phyloP scores from a whole-genome alignment of 139 green algal species.

The Auxenochlorella pyrenoidosa region DNA sequence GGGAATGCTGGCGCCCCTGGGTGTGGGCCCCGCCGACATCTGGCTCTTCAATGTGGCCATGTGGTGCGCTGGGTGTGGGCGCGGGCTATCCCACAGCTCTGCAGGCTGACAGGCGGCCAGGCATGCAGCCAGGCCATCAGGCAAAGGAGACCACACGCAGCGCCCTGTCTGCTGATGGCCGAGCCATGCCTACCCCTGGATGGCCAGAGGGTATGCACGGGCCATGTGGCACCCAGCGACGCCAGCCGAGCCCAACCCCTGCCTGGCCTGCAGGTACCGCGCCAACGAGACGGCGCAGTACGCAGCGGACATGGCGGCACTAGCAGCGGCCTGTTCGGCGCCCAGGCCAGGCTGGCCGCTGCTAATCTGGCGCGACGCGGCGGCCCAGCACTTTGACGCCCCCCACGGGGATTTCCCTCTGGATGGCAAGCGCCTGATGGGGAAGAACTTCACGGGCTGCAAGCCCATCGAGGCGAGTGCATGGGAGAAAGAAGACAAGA shows the following conservation, averaged over 20 bases:
- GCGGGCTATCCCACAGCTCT: neutral
- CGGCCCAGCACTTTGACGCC: slow-evolving; percentile 4
- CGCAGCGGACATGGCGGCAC: too few relatives aligned
- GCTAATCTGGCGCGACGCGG: neutral
- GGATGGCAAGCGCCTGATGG: neutral
- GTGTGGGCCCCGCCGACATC: neutral
- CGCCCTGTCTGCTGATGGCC: too few relatives aligned
- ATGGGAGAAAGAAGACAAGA: too few relatives aligned
- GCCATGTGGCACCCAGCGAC: too few relatives aligned
- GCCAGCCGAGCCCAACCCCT: too few relatives aligned
- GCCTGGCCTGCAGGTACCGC: neutral
- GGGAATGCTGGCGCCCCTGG: neutral
- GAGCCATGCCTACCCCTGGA: too few relatives aligned
- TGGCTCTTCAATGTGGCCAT: slow-evolving; percentile 1
- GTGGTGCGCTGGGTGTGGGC: neutral
- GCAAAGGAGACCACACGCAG: too few relatives aligned
- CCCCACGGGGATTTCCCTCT: neutral
- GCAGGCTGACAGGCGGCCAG: neutral
- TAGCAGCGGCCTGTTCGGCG: neutral
- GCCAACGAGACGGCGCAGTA: neutral
- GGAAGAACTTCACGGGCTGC: neutral
- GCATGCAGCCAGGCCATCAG: neutral
- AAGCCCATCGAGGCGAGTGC: neutral
- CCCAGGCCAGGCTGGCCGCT: neutral
- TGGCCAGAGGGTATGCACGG: too few relatives aligned